phyloP scores from a whole-genome alignment of 2,329 filamentous ascomycete genomes.

The Colletotrichum sp. region DNA sequence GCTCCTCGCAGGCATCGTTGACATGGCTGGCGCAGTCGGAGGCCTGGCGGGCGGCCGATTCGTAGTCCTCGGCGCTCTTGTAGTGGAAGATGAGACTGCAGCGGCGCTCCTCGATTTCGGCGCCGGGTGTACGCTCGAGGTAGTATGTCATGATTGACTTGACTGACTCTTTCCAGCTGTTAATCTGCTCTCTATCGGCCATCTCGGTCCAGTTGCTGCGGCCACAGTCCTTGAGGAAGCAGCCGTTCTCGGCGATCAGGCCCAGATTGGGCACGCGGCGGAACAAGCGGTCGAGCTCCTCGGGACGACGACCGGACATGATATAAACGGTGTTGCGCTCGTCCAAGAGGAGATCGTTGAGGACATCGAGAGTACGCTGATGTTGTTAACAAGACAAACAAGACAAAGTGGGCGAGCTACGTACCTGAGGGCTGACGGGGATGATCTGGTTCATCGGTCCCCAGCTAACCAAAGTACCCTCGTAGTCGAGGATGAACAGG shows the following conservation, averaged over 20 bases:
- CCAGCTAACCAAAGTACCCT: constrained; percentile 89
- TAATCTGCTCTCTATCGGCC: constrained; percentile 72
- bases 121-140: constrained; percentile 85
- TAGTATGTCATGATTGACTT: constrained; percentile 87
- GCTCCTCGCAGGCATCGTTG: constrained; percentile 87
- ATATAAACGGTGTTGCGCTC: constrained; percentile 87
- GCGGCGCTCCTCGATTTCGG: constrained; percentile 87
- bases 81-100: constrained; percentile 93
- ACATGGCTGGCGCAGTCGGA: constrained; percentile 93
- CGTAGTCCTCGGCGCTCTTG: constrained; percentile 78
- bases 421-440: constrained; percentile 74
- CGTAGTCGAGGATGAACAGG: constrained; percentile 91
- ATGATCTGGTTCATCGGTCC: constrained; percentile 85
- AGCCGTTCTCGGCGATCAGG: constrained; percentile 93
- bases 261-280: constrained; percentile 82
- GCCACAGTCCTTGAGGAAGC: constrained; percentile 79
- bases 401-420: constrained; percentile 27
- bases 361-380: constrained; percentile 78
- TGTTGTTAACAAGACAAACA: constrained; percentile 5
- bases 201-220: constrained; percentile 78
- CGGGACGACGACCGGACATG: constrained; percentile 87
- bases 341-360: constrained; percentile 83
- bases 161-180: constrained; percentile 84
- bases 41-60: constrained; percentile 77
- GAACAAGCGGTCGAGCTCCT: constrained; percentile 88